phyloP scores from a whole-genome alignment of 2,329 filamentous ascomycete species.

The Trichoderma atrobrunneum region DNA sequence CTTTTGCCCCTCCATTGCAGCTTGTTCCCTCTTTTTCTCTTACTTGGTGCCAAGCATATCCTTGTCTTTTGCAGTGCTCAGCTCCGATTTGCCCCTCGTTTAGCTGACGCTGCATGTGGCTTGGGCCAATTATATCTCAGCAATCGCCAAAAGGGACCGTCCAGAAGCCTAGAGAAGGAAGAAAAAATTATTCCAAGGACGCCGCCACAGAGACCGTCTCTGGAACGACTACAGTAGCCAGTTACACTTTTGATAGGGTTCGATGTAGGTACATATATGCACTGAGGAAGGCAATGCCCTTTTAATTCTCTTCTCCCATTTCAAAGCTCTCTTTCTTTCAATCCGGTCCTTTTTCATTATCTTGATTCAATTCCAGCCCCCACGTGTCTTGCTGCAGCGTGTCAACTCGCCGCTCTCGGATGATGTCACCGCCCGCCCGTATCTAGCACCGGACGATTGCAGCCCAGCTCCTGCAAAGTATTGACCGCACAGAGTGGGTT shows the following conservation, averaged over 20 bases:
- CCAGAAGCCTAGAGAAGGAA: background rate
- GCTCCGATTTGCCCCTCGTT: conserved; percentile 3
- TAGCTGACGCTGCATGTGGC: background rate
- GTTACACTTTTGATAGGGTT: background rate
- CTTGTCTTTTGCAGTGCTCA: background rate
- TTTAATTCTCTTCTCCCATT: background rate
- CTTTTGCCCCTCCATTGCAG: background rate
- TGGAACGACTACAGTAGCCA: background rate
- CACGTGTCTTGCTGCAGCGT: background rate
- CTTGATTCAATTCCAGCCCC: background rate
- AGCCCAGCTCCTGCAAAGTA: background rate
- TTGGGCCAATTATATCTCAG: background rate
- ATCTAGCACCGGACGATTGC: conserved; percentile 3
- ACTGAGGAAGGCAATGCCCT: background rate
- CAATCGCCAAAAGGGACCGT: background rate
- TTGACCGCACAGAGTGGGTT: conserved; percentile 3
- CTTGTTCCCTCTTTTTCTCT: background rate
- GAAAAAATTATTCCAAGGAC: background rate
- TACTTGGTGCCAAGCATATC: background rate
- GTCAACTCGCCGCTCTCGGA: background rate
- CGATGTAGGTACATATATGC: background rate
- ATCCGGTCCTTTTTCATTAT: background rate
- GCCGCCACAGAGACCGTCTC: background rate
- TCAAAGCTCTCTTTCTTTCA: background rate
- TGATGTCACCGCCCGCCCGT: conserved; percentile 13